Conservation (phyloP, 2,329 filamentous ascomycete genomes). For the Chrysoporthe puriensis region DNA sequence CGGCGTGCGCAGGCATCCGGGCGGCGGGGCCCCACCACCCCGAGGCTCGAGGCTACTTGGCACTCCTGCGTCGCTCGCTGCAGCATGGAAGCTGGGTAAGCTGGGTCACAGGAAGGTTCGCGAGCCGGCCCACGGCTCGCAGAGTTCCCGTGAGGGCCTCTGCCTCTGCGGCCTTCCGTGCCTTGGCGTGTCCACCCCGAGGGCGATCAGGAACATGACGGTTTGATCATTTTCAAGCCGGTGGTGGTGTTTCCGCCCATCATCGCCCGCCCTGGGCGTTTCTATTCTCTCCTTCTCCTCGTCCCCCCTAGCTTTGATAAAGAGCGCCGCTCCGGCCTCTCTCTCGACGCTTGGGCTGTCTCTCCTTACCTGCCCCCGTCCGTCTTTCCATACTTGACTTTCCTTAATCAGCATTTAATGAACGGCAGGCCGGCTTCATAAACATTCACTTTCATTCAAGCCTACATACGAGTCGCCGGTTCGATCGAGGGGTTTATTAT, state of each 20-base stretch:
- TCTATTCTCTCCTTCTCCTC: slow-evolving; percentile 28
- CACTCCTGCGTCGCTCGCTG: slow-evolving; percentile 11
- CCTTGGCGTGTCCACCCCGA: slow-evolving; percentile 22
- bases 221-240: slow-evolving; percentile 29
- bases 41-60: slow-evolving; percentile 6
- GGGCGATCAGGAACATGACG: slow-evolving; percentile 23
- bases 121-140: slow-evolving; percentile 24
- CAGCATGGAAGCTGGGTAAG: background rate
- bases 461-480: slow-evolving; percentile 28
- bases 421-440: slow-evolving; percentile 44
- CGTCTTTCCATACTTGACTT: slow-evolving; percentile 31
- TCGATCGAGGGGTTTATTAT: slow-evolving; percentile 32
- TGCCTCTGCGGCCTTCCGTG: slow-evolving; percentile 20
- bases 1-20: slow-evolving; percentile 1
- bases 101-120: slow-evolving; percentile 13
- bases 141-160: slow-evolving; percentile 22
- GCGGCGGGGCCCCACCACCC: background rate
- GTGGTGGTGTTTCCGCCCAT: slow-evolving; percentile 20
- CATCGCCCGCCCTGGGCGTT: slow-evolving; percentile 28
- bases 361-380: slow-evolving; percentile 34
- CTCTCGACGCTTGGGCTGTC: slow-evolving; percentile 41
- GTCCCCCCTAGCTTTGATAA: slow-evolving; percentile 29
- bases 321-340: slow-evolving; percentile 57
- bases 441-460: slow-evolving; percentile 29
- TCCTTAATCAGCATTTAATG: slow-evolving; percentile 40